Evolutionary conservation across 75 land plant genomes (phyloP), one percentile per base, ranked within the genome.

Genomic region (Sequoiadendron giganteum): DNA sequence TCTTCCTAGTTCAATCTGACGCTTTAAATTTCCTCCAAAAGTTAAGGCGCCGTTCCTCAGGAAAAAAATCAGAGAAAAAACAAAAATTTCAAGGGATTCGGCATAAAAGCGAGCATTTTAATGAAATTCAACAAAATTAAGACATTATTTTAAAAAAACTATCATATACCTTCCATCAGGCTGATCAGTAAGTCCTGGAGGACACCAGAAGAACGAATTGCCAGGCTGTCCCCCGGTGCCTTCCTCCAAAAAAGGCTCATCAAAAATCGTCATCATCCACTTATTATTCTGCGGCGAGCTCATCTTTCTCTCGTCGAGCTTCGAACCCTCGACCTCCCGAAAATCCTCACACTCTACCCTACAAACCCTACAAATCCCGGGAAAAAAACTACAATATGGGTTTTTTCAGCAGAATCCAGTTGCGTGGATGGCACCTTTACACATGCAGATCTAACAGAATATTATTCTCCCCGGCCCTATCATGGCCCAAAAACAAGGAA

Each of bases 261-360:
- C 84, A 10, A 82, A 82, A 10, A 43, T 28, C 14, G 49, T 25
- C 52, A 82, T 28, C 49, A 81, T 1, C 84, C 84, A 82, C 32
- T 47, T 82, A 82, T 45, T 45, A 45, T 45, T 82, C 84, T 82
- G 84, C 84, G 84, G 84, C n/a, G 84, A 82, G 84, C 84, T 82
- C 84, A 82, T 82, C 48, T 42, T 82, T 16, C 45, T 47, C 39
- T 42, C 82, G 11, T 39, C 42, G 25, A 19, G 9, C 21, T 25
- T 28, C 49, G 15, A 82, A 82, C 84, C n/a, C 30, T 43, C 3
- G 5, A 5, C 84, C 32, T 47, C 52, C 32, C 30, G 5, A n/a
- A 0, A 43, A 75, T 32, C 25, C 82, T 18, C 45, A 18, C 40
- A 79, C 45, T 6, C 82, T 79, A 40, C 40, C 28, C 82, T 76